Conservation (phyloP, 2,329 filamentous ascomycete species). For the Cercospora sp. region DNA sequence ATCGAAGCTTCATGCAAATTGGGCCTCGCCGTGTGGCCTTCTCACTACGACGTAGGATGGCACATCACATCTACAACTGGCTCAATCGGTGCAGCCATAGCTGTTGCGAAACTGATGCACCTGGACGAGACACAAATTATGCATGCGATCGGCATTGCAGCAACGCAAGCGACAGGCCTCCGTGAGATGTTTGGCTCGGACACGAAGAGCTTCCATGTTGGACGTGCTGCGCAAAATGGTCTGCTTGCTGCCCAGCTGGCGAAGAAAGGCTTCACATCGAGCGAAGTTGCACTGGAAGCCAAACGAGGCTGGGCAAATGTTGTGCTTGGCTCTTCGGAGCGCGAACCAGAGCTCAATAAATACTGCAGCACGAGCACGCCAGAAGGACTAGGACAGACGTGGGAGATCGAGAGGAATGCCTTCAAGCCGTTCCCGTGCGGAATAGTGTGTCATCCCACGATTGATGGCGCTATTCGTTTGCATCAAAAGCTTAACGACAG, state of each 20-base stretch:
- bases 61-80: slow-evolving; percentile 57
- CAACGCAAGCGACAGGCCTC: slow-evolving; percentile 56
- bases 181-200: slow-evolving; percentile 58
- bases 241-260: slow-evolving; percentile 52
- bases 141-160: slow-evolving; percentile 56
- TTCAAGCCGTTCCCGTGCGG: slow-evolving; percentile 61
- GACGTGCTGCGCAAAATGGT: slow-evolving; percentile 55
- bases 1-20: slow-evolving; percentile 57
- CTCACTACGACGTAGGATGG: slow-evolving; percentile 59
- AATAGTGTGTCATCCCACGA: slow-evolving; percentile 58
- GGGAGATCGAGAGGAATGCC: slow-evolving; percentile 56
- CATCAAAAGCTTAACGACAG: slow-evolving; percentile 42
- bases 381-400: slow-evolving; percentile 39
- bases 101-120: slow-evolving; percentile 51
- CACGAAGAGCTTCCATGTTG: slow-evolving; percentile 58
- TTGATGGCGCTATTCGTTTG: slow-evolving; percentile 54
- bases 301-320: slow-evolving; percentile 57
- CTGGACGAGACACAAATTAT: slow-evolving; percentile 45
- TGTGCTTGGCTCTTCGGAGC: slow-evolving; percentile 42
- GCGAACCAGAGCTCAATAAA: slow-evolving; percentile 42
- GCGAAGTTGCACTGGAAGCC: slow-evolving; percentile 52
- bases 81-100: slow-evolving; percentile 55
- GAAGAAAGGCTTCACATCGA: slow-evolving; percentile 50
- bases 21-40: slow-evolving; percentile 54
- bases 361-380: slow-evolving; percentile 38